Base-by-base conservation (phyloP, 768 basidiomycete genomes). In the Suillus bovinus region DNA sequence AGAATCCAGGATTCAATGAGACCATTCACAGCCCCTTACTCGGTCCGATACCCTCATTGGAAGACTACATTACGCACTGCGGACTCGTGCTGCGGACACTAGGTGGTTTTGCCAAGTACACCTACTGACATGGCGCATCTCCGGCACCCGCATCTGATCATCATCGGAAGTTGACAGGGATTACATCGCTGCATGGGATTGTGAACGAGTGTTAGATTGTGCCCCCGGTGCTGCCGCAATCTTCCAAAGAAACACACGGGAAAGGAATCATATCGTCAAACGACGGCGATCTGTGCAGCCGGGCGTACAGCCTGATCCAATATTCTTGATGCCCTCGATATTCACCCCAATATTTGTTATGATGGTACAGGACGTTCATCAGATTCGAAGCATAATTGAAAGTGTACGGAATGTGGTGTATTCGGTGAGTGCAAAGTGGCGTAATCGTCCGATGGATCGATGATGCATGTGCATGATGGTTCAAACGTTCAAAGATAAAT, bases 121-220 rank as follows among this genome's bases (percentile, higher is more conserved):
- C n/a, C n/a, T n/a, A n/a, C n/a, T 9, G 27, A 4, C 22, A 47
- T 27, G 44, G 44, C 24, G 4, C 27, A 29, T 29, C 20, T 50
- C 49, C 49, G 27, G 49, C 27, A 29, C 49, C 4, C 49, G 49
- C 49, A 50, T 50, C 49, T 31, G 49, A 50, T 50, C 49, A 50
- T 50, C 49, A 29, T 31, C 49, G 29, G 17, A 29, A 50, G 29
- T 50, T 17, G 17, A 50, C 49, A 50, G 27, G 27, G 10, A 50
- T 29, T 29, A 31, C 6, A 31, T 33, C 50, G 50, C 31, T 33
- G 6, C 20, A 52, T 52, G 50, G 6, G 20, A 33, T 52, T 33
- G 31, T 33, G 5, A 33, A n/a, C 50, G 13, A 29, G 11, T 33
- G 20, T 33, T 33, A 13, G 31, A n/a, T n/a, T n/a, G 24, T 20